phyloP scores from a whole-genome alignment of 2,329 filamentous ascomycete species.

The Lasiodiplodia gonubiensis region DNA sequence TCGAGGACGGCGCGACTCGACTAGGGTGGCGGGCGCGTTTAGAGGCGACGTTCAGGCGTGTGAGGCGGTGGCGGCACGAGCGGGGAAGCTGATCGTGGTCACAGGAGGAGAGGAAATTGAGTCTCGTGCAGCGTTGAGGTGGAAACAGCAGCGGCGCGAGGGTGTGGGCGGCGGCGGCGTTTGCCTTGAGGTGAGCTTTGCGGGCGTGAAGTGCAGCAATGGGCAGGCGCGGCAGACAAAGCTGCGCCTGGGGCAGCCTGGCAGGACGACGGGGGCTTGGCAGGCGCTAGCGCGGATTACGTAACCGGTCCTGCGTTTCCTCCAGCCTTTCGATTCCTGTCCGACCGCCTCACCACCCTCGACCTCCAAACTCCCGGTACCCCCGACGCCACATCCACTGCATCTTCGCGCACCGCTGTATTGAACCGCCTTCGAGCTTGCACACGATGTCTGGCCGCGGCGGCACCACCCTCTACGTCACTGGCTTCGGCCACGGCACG shows the following conservation, averaged over 20 bases:
- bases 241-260: slow-evolving; percentile 23
- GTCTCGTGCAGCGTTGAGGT: not conserved
- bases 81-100: not conserved
- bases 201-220: slow-evolving; percentile 22
- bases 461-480: slow-evolving; percentile 95
- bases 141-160: slow-evolving; percentile 10
- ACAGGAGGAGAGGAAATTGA: not conserved
- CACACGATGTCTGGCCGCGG: slow-evolving; percentile 80
- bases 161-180: slow-evolving; percentile 1
- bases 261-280: slow-evolving; percentile 4
- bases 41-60: slow-evolving; percentile 10
- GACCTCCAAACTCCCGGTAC: slow-evolving; percentile 8
- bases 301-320: slow-evolving; percentile 11
- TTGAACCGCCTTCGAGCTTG: slow-evolving; percentile 2
- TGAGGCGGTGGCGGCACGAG: slow-evolving; percentile 12
- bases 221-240: slow-evolving; percentile 12
- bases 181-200: slow-evolving; percentile 19
- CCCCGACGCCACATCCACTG: slow-evolving; percentile 25
- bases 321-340: slow-evolving; percentile 20
- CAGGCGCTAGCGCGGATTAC: slow-evolving; percentile 2
- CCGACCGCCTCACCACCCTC: slow-evolving; percentile 15
- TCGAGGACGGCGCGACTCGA: slow-evolving; percentile 21
- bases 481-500: slow-evolving; percentile 98
- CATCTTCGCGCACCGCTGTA: slow-evolving; percentile 28
- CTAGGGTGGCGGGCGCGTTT: slow-evolving; percentile 17